Evolutionary conservation across 495 filamentous ascomycete species (phyloP).

Genomic region (Polyplosphaeria fusca): DNA sequence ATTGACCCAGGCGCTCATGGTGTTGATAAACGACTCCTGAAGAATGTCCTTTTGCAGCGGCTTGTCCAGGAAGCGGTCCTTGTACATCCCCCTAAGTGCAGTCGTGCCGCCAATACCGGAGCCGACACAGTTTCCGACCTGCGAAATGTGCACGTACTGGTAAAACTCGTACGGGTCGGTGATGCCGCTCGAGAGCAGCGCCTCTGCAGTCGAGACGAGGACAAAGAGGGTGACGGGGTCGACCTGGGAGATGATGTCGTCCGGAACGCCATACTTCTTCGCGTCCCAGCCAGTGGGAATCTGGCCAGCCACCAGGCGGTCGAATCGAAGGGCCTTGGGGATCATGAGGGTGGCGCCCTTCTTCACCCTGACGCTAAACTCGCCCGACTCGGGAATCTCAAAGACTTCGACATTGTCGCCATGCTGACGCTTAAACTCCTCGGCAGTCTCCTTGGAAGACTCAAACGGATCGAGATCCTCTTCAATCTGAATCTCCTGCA

Average conservation of each 20-base stretch:
- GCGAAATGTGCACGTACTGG: constrained; percentile 97
- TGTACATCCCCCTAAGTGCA: constrained; percentile 96
- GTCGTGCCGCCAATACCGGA: constrained; percentile 94
- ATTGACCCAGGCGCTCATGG: constrained; percentile 99
- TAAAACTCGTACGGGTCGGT: constrained; percentile 99
- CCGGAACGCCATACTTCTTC: constrained; percentile 88
- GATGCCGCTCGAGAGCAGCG: constrained; percentile 87
- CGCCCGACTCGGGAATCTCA: constrained; percentile 88
- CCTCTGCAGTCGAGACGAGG: constrained; percentile 86
- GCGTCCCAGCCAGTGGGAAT: constrained; percentile 97
- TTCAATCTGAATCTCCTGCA: constrained; percentile 95
- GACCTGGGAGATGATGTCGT: constrained; percentile 96
- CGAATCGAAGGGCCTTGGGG: constrained; percentile 94
- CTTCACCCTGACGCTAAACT: constrained; percentile 89
- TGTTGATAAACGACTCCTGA: constrained; percentile 99
- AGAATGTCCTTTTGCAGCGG: constrained; percentile 99
- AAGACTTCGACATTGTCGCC: constrained; percentile 97
- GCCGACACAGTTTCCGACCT: constrained; percentile 97
- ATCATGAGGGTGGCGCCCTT: constrained; percentile 92
- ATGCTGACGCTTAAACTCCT: constrained; percentile 95
- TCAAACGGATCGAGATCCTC: constrained; percentile 97
- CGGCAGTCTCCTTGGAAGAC: constrained; percentile 91
- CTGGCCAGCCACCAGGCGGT: constrained; percentile 94
- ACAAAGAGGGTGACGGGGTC: constrained; percentile 95
- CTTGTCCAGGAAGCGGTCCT: constrained; percentile 93